Evolutionary conservation across 2,329 filamentous ascomycete genomes (phyloP).

Genomic region (Didymella exigua): DNA sequence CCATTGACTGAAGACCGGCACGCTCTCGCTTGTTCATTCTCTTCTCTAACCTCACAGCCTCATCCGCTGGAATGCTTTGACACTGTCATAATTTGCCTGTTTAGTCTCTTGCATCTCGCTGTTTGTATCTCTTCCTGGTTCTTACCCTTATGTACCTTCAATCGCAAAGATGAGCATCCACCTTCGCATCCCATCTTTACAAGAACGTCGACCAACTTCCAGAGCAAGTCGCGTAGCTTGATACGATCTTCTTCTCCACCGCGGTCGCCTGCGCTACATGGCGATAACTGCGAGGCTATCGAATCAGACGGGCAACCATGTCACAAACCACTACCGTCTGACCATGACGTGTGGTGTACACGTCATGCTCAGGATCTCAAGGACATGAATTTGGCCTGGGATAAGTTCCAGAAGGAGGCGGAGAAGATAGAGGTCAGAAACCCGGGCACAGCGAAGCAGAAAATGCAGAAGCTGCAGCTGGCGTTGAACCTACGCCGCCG

Average conservation of each 20-base stretch:
- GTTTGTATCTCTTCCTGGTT: neutral
- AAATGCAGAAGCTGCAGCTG: constrained; percentile 31
- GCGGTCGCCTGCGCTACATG: constrained; percentile 18
- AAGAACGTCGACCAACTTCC: constrained; percentile 16
- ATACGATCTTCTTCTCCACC: constrained; percentile 22
- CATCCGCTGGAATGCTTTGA: neutral
- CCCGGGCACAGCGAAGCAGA: constrained; percentile 26
- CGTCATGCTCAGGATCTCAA: constrained; percentile 26
- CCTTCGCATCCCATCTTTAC: constrained; percentile 8
- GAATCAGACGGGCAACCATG: constrained; percentile 32
- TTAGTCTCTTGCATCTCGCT: neutral
- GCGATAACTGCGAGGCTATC: constrained; percentile 28
- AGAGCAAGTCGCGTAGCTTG: constrained; percentile 16
- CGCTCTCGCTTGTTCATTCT: neutral
- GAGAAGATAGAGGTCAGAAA: constrained; percentile 23
- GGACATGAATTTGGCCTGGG: constrained; percentile 26
- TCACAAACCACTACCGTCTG: constrained; percentile 10
- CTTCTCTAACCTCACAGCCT: neutral
- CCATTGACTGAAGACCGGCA: constrained; percentile 1
- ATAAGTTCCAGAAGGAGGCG: constrained; percentile 22
- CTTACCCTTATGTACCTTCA: no score
- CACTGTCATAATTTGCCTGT: neutral
- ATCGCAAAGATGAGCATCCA: constrained; percentile 17
- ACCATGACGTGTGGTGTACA: constrained; percentile 21
- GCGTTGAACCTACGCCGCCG: constrained; percentile 31